Evolutionary conservation across 345 rosid genomes (phyloP).

Genomic region (Anastatica hierochuntica): DNA sequence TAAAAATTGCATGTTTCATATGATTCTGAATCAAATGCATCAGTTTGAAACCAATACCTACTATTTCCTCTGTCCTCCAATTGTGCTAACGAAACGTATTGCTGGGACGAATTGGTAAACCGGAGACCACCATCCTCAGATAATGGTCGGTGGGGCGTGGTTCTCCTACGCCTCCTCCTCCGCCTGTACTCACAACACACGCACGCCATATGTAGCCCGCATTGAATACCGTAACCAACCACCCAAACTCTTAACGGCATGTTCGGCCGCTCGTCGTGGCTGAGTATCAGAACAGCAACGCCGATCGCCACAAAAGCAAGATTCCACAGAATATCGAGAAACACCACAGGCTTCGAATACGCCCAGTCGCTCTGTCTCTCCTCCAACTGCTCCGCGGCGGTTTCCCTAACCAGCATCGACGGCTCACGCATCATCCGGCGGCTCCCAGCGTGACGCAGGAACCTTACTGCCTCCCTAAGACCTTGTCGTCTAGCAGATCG

Average conservation of each 20-base stretch:
- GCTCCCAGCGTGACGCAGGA: conserved; percentile 86
- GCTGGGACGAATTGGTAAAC: conserved; percentile 26
- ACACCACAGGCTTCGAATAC: conserved; percentile 86
- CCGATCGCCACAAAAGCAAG: conserved; percentile 75
- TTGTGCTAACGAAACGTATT: conserved; percentile 54
- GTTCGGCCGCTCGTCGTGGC: conserved; percentile 51
- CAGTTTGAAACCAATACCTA: conserved; percentile 37
- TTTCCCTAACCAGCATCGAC: conserved; percentile 24
- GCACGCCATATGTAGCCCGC: conserved; percentile 62
- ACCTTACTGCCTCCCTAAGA: conserved; percentile 72
- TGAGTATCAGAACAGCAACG: conserved; percentile 41
- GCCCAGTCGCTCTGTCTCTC: conserved; percentile 67
- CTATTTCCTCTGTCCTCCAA: conserved; percentile 42
- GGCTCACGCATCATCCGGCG: conserved; percentile 59
- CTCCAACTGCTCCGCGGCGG: conserved; percentile 26
- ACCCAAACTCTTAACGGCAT: conserved; percentile 79
- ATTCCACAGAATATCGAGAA: conserved; percentile 78
- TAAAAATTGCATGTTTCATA: too few species aligned
- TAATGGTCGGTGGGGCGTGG: conserved; percentile 12
- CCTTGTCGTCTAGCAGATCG: conserved; percentile 49
- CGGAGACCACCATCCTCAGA: conserved; percentile 30
- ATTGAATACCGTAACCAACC: conserved; percentile 65
- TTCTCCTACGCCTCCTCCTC: conserved; percentile 34
- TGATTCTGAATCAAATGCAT: too few species aligned
- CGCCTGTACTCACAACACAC: conserved; percentile 63